phyloP scores from a whole-genome alignment of 2,329 filamentous ascomycete genomes.

The Curvularia lunata region DNA sequence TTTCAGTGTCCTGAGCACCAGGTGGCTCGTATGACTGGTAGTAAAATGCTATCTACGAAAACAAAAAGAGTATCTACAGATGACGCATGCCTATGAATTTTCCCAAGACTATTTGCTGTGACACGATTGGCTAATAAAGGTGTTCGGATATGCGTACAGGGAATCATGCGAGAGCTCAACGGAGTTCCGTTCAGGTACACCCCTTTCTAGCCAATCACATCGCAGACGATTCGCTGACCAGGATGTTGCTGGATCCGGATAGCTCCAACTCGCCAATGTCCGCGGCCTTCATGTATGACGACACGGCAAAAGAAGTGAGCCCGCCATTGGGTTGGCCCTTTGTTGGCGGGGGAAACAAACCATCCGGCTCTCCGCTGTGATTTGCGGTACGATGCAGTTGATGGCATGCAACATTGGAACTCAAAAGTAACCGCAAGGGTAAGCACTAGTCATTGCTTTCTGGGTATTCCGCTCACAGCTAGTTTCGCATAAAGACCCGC shows the following conservation, averaged over 20 bases:
- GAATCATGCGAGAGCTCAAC: background rate
- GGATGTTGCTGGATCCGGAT: background rate
- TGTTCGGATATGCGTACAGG: background rate
- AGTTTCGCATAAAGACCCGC: background rate
- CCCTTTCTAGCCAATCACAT: conserved; percentile 4
- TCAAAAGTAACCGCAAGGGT: background rate
- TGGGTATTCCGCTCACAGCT: background rate
- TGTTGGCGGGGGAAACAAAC: background rate
- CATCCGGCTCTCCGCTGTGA: conserved; percentile 12
- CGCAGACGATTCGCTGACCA: background rate
- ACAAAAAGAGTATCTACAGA: background rate
- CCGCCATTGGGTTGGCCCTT: background rate
- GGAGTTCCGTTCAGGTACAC: background rate
- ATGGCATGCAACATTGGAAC: background rate
- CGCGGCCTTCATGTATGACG: conserved; percentile 1
- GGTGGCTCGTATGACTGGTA: background rate
- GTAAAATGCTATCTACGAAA: background rate
- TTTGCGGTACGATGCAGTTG: background rate
- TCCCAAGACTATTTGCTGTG: background rate
- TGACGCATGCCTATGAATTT: background rate
- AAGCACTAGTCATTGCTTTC: conserved; percentile 1
- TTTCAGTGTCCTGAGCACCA: too few relatives aligned
- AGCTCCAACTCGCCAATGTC: background rate
- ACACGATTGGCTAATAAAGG: background rate
- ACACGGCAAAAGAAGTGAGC: conserved; percentile 9